These are phyloP conservation scores for Hemerocallis citrina DNA, from an alignment of 106 monocot species.

Conservation along the genomic window DNA sequence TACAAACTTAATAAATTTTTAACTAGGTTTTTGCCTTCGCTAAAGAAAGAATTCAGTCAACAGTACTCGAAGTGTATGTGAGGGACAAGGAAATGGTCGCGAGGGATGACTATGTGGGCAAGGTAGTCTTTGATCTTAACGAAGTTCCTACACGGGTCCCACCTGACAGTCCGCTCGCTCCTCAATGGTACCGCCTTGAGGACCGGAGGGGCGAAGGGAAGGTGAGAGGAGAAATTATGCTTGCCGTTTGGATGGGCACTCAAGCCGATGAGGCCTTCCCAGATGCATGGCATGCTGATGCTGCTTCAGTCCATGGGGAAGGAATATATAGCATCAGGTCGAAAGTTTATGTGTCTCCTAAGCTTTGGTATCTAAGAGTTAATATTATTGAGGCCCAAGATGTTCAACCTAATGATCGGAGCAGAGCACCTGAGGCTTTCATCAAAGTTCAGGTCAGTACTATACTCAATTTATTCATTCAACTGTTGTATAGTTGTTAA, in stretches of 20 bases:
- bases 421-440: constrained; percentile 18
- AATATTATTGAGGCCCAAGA: constrained; percentile 52
- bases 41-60: constrained; percentile 76
- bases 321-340: constrained; percentile 32
- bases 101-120: constrained; percentile 74
- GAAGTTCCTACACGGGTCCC: constrained; percentile 86
- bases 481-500: no score
- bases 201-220: constrained; percentile 55
- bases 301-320: constrained; percentile 40
- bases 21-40: constrained; percentile 86
- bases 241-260: constrained; percentile 73
- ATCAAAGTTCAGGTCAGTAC: constrained; percentile 17
- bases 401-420: constrained; percentile 15
- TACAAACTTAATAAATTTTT: no score
- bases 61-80: constrained; percentile 61
- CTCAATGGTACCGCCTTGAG: constrained; percentile 91
- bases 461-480: not conserved
- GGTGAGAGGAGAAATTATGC: constrained; percentile 67
- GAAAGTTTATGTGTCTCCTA: constrained; percentile 47
- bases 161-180: constrained; percentile 80
- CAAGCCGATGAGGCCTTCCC: constrained; percentile 75
- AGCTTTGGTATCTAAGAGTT: constrained; percentile 45
- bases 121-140: constrained; percentile 70
- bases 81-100: constrained; percentile 70
- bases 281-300: constrained; percentile 80